Base-by-base conservation (phyloP, 2,329 filamentous ascomycete species). In the Xylaria sp. region DNA sequence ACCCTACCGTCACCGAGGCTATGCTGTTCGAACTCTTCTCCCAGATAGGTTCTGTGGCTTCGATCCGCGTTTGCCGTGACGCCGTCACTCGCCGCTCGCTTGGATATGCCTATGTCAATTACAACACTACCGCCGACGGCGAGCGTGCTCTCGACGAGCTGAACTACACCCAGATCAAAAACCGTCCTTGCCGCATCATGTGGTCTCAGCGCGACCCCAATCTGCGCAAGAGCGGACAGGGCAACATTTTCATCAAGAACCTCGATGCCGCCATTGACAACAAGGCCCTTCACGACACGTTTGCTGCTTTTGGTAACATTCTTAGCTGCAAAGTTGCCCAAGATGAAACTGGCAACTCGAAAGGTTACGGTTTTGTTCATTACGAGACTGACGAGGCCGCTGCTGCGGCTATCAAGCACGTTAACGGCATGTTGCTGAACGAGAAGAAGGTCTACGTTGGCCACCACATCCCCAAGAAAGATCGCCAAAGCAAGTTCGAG, bases 11-110 rank as follows among this genome's bases (percentile, higher is more conserved):
- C 82, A 99, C 96, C 74, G 96, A 99, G 89, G 96, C 96, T 76
- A 99, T 99, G 96, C 94, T 99, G 79, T 99, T 98, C 84, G 96
- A 99, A 90, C 93, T 99, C 73, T 99, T 99, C 89, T 98, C 96
- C 70, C 96, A 97, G 84, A 99, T 99, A 80, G 96, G 96, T 77
- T 95, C 97, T 79, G 96, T 99, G 78, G 96, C 96, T 75, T 99
- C 96, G 71, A 99, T 99, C 83, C 96, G 96, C 89, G 96, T 99
- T 81, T 99, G 96, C 90, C 96, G 96, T 85, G 96, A 99, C 80
- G 95, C 96, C 72, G 94, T 99, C 80, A 98, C 96, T 80, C 94
- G 96, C 82, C 95, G 96, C 83, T 99, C 96, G 74, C 93, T 99
- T 75, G 96, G 96, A 76, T 99, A 99, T 83, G 96, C 96, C 83